A percentile compares a stretch with the other conserved stretches of the same genome.
Conservation (phyloP, 352 stramenopile species). For the Pythium biforme region DNA sequence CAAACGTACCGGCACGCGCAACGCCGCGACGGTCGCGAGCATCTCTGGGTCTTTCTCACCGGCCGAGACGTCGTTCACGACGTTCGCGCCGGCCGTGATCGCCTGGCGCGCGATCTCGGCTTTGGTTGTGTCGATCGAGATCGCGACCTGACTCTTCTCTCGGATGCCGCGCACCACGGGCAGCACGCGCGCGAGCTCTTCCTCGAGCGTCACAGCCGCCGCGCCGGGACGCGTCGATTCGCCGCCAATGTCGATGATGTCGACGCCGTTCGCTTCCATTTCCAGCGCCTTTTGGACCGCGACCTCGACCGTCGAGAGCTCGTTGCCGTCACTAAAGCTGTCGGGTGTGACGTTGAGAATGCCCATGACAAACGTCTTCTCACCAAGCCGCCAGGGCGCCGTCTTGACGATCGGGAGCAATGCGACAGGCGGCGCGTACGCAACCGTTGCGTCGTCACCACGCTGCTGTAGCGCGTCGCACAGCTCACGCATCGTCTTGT, state of each 20-base stretch:
- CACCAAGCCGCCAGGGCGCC: conserved; percentile 40
- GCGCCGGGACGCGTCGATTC: conserved; percentile 98
- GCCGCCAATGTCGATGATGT: conserved; percentile 98
- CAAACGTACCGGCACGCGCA: conserved; percentile 72
- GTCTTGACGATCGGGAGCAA: conserved; percentile 55
- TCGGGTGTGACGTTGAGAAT: conserved; percentile 99
- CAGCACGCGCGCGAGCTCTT: conserved; percentile 92
- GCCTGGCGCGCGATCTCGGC: conserved; percentile 87
- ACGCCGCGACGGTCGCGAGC: conserved; percentile 83
- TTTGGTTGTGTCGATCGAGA: conserved; percentile 98
- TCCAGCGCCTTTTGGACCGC: conserved; percentile 85
- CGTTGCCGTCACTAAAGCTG: conserved; percentile 91
- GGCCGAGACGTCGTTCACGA: conserved; percentile 98
- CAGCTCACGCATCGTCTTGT: conserved; percentile 74
- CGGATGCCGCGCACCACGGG: conserved; percentile 93
- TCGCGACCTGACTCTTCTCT: conserved; percentile 63
- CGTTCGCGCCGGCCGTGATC: conserved; percentile 91
- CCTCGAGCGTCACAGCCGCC: conserved; percentile 73
- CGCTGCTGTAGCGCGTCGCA: conserved; percentile 35
- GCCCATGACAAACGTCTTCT: conserved; percentile 94
- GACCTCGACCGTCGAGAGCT: conserved; percentile 39
- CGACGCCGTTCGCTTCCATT: conserved; percentile 89
- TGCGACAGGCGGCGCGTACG: conserved; percentile 42
- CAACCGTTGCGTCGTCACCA: neutral
- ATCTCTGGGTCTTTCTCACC: conserved; percentile 92